Base-by-base conservation (phyloP, 2,329 filamentous ascomycete species). In the Aureobasidium sp. region DNA sequence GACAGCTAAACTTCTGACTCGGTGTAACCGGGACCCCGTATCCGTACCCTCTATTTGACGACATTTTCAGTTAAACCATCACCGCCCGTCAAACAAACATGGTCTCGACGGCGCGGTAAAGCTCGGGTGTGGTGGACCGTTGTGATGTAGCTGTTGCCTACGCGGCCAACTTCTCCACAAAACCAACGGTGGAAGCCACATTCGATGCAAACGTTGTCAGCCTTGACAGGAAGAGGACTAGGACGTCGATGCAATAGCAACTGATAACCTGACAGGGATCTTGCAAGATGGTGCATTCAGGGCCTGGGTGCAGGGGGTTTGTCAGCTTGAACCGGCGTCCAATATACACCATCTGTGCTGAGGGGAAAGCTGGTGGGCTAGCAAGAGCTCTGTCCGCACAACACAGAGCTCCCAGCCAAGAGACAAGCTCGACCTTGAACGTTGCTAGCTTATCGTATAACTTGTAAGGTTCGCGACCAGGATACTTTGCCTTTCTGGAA, bases 131-230 rank as follows among this genome's bases (percentile, higher is more conserved):
- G 35, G 9, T 19, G 15, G 9, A 37, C 29, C 39, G 53, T 57
- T 45, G 12, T 33, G 29, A 19, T 27, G 2, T 19, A 5, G 31
- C 44, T 15, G 53, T 17, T 40, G 53, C 27, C 29, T 57, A 57
- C 39, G 11, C 37, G 53, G 40, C 50, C n/a, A 45, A 22, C 27
- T 4, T 24, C 53, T 45, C 53, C 53, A 29, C 40, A 24, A 45
- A 24, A 12, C 5, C 53, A 35, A 45, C 53, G 53, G 53, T 31
- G 12, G 40, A 57, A 45, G 53, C 53, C 53, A 33, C 53, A 57
- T 57, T 57, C 53, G 40, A 57, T 57, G 53, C 27, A 44, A 57
- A n/a, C 53, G 53, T 57, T 57, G 53, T 24, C 17, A 45, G 40
- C 40, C 42, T 42, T 37, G 12, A 14, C 15, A 24, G 6, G 19